phyloP scores from a whole-genome alignment of 768 basidiomycete species.

The Trametes elegans region DNA sequence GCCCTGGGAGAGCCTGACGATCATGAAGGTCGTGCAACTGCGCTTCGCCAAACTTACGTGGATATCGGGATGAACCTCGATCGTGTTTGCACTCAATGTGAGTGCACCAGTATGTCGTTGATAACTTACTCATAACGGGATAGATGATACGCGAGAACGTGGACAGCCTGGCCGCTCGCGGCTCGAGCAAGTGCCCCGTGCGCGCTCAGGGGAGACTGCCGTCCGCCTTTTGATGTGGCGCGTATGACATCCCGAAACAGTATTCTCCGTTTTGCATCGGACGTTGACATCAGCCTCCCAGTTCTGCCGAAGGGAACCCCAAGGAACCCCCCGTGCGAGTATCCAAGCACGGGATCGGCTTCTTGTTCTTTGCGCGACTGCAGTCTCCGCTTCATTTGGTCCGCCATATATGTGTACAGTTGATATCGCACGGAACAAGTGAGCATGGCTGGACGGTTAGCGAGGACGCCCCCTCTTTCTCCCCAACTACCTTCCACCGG shows the following conservation, averaged over 20 bases:
- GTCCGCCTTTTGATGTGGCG: constrained; percentile 2
- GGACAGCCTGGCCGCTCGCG: neutral
- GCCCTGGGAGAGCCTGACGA: too few relatives aligned
- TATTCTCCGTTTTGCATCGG: constrained; percentile 18
- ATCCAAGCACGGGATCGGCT: neutral
- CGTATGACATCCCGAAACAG: constrained; percentile 5
- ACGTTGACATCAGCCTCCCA: constrained; percentile 19
- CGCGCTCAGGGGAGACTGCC: neutral
- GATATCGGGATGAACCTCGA: too few relatives aligned
- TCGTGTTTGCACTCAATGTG: too few relatives aligned
- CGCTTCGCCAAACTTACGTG: too few relatives aligned
- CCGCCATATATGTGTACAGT: constrained; percentile 1
- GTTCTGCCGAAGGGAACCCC: constrained; percentile 11
- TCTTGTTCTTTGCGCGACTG: neutral
- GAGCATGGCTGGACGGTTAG: neutral
- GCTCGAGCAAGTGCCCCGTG: neutral
- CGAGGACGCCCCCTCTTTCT: neutral
- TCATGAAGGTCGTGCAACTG: too few relatives aligned
- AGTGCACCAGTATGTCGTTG: too few relatives aligned
- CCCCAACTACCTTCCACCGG: neutral
- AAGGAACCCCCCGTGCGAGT: neutral
- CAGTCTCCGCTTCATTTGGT: constrained; percentile 10
- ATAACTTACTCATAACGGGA: neutral
- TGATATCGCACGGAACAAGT: neutral
- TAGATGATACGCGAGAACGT: neutral